Base-by-base conservation (phyloP, 2,329 filamentous ascomycete genomes). In the Huntiella savannae region DNA sequence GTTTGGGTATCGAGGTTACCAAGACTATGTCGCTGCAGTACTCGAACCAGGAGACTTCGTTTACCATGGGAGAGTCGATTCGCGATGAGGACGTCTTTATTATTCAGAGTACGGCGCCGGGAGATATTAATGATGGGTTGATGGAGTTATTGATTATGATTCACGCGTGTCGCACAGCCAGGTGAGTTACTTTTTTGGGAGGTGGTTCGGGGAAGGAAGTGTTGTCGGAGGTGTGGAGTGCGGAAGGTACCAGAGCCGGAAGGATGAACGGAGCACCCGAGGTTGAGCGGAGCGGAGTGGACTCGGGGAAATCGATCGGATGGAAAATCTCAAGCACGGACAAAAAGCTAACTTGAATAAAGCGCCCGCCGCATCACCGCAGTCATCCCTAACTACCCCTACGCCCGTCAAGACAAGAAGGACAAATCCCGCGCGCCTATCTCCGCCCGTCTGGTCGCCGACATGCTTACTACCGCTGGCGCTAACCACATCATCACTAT, bases 111-210 rank as follows among this genome's bases (percentile, higher is more conserved):
- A 94, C 91, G 41, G 80, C 83, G 36, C 88, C 88, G 2, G 87
- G 88, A 60, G 87, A 95, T 60, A 92, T 96, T 67, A 98, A 98
- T 64, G 88, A 96, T 61, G 86, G 86, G 43, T 73, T 98, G 50
- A 96, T 98, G 88, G 88, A 98, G 65, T 75, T 96, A 34, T 74
- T 96, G 54, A 95, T 96, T 65, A 94, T 95, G 79, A 92, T 95
- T 63, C 92, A 93, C 59, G 88, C 88, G 52, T 95, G 88, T 70
- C 66, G 67, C 38, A 71, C 68, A 32, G 69, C 69, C 33, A 68
- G 64, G 39, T 49, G 33, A 40, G 42, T 33, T 19, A 12, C n/a
- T 32, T 13, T 38, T 28, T 28, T 4, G 3, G 4, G 17, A 6
- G 22, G 22, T 3, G 16, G 22, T 28, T 28, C 2, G 22, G 7